Base-by-base conservation (phyloP, 345 rosid genomes). In the Capsella bursapastoris region DNA sequence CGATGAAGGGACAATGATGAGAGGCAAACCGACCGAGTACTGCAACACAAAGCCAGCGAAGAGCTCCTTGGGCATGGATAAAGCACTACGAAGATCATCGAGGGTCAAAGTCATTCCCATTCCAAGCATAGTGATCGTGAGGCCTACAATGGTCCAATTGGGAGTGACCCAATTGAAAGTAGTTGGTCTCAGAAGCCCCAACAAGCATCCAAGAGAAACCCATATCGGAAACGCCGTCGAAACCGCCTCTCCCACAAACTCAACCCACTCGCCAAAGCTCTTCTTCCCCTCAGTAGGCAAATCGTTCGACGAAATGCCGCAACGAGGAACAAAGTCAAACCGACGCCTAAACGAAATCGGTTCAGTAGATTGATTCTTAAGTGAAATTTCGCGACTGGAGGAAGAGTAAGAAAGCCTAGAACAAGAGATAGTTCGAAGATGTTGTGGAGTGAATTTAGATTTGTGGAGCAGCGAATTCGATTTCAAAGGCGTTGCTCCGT, bases 101-200 rank as follows among this genome's bases (percentile, higher is more conserved):
- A 93, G 79, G 14, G 92, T 87, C 81, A 91, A 91, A 61, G 98
- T 89, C 93, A 91, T 89, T 22, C 96, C 97, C 98, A 91, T 93
- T 13, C 98, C 96, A 48, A 89, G 94, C 97, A 93, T 93, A 3
- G 91, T 91, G 66, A 88, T 59, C n/a, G 90, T 83, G n/a, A 93
- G 71, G 38, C 93, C 96, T 44, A 71, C 18, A 55, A 85, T 82
- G 55, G 84, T 86, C 91, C 75, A 87, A 47, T 79, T 77, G 15
- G 98, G 97, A 29, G 86, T 83, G 51, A 93, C 91, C 98, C 97
- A 91, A 55, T 73, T 69, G 86, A 86, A 93, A 22, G 84, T 66
- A 59, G 67, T 79, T 12, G 97, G 98, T 53, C 75, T 87, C 64
- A 89, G 13, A 58, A 93, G 74, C 59, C 94, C 97, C 80, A 87